Evolutionary conservation across 2,329 filamentous ascomycete genomes (phyloP), one percentile per base, ranked within the genome.

Genomic region (Rhynchosporium secalis): DNA sequence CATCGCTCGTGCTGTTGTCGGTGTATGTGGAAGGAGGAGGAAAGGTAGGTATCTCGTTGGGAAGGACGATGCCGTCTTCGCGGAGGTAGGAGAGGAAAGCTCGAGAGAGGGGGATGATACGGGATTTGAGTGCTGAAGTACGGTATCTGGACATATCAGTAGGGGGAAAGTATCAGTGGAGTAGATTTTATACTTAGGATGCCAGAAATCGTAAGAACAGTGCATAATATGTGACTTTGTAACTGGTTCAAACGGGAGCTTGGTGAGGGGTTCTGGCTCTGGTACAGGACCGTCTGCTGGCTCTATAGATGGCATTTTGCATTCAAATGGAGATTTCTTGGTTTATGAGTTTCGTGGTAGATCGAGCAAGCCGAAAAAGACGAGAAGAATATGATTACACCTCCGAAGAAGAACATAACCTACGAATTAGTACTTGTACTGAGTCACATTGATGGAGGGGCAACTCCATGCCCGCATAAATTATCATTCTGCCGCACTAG

Each of bases 131-230:
- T 40, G 92, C 92, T 54, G 91, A 83, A 7, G 85, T 80, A 63
- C 91, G 88, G 74, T 96, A 96, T 75, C 86, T 91, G 20, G 20
- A 45, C 28, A 15, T 56, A 49, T 70, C 51, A 71, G 65, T 31
- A 54, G 9, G 12, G 0, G 4, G 1, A 41, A 0, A 56, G 45
- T 36, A 41, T 5, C 4, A 45, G 12, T 3, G 9, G 12, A 31
- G 9, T 41, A 31, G 31, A 72, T 3, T 2, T 1, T 78, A 57
- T 78, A 91, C 82, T 84, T 88, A 54, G 90, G 86, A 72, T 96
- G 91, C 95, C 95, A 99, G 64, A 83, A 85, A 74, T 96, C 90
- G 76, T 96, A 97, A 47, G 95, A 96, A 78, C 94, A 99, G 76
- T 97, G 90, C 60, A 96, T 80, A 65, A 99, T 96, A 72, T 99